Percentiles rank a stretch among this genome's conserved stretches.
Conservation (phyloP, 371 early-diverging fungal genomes). For the Pancytospora philotis region DNA sequence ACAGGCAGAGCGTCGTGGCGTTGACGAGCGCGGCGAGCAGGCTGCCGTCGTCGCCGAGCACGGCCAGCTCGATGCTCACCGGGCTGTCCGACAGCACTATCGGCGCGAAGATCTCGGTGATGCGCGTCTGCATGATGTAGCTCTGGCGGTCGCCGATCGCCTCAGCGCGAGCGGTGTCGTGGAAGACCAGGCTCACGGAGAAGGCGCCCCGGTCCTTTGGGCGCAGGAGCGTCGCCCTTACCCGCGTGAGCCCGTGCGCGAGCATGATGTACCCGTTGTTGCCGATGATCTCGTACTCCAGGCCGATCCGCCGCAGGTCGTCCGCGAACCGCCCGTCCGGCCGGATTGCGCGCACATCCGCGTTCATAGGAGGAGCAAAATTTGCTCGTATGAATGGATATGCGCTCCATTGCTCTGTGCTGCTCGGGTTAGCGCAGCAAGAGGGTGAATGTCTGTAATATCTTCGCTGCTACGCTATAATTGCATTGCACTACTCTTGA, state of each 20-base stretch:
- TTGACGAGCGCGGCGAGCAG: constrained; percentile 38
- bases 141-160: constrained; percentile 14
- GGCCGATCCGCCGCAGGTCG: neutral
- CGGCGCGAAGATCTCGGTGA: constrained; percentile 28
- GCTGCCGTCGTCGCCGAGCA: constrained; percentile 42
- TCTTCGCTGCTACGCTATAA: too few relatives aligned
- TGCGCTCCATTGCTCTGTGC: too few relatives aligned
- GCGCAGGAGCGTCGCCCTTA: neutral
- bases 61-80: constrained; percentile 27
- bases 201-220: constrained; percentile 27
- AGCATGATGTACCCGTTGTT: neutral
- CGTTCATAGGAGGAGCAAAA: too few relatives aligned
- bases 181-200: constrained; percentile 22
- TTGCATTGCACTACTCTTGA: too few relatives aligned
- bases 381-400: too few relatives aligned
- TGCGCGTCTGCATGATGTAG: constrained; percentile 7
- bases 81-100: constrained; percentile 15
- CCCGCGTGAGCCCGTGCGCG: constrained; percentile 11
- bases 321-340: neutral
- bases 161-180: constrained; percentile 19
- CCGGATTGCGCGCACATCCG: neutral
- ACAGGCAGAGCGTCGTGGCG: constrained; percentile 25
- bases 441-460: too few relatives aligned
- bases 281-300: neutral
- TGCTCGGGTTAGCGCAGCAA: too few relatives aligned